These are phyloP conservation scores for Debaryomyces coudertii DNA, from an alignment of 1,139 yeast genomes.

Conservation along the genomic window DNA sequence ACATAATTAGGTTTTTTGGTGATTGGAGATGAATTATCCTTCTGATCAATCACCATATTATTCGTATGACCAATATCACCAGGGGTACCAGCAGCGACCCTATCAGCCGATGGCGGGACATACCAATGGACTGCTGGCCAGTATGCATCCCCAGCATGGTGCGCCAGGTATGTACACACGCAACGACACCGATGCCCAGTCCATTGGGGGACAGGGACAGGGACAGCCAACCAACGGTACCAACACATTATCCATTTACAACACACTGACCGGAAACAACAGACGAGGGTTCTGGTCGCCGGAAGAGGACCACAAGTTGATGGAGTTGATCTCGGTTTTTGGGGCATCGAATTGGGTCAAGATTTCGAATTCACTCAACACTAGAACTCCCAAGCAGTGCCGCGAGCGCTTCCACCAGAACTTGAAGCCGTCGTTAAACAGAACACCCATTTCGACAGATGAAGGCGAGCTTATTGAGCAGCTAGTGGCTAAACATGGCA, in stretches of 20 bases:
- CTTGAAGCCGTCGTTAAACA: constrained; percentile 79
- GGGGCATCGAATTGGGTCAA: constrained; percentile 95
- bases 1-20: constrained; percentile 4
- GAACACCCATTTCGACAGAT: constrained; percentile 80
- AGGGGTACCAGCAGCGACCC: constrained; percentile 5
- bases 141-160: not conserved
- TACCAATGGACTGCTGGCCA: not conserved
- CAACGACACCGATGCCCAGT: not conserved
- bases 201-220: not conserved
- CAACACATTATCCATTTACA: not conserved
- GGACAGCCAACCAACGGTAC: not conserved
- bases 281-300: constrained; percentile 90
- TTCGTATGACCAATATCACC: constrained; percentile 7
- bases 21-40: constrained; percentile 7
- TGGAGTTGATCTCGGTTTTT: constrained; percentile 68
- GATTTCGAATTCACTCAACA: constrained; percentile 69
- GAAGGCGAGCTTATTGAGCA: constrained; percentile 84
- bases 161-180: not conserved
- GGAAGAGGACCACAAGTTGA: constrained; percentile 73
- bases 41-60: constrained; percentile 8
- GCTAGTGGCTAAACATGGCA: constrained; percentile 78
- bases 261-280: not conserved
- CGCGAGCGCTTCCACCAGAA: constrained; percentile 92
- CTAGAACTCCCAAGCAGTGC: constrained; percentile 91
- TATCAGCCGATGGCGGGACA: not conserved